A percentile compares a stretch with the other conserved stretches of the same genome.
These are phyloP conservation scores for Russula lepida DNA, from an alignment of 768 basidiomycete genomes.

Conservation along the genomic window DNA sequence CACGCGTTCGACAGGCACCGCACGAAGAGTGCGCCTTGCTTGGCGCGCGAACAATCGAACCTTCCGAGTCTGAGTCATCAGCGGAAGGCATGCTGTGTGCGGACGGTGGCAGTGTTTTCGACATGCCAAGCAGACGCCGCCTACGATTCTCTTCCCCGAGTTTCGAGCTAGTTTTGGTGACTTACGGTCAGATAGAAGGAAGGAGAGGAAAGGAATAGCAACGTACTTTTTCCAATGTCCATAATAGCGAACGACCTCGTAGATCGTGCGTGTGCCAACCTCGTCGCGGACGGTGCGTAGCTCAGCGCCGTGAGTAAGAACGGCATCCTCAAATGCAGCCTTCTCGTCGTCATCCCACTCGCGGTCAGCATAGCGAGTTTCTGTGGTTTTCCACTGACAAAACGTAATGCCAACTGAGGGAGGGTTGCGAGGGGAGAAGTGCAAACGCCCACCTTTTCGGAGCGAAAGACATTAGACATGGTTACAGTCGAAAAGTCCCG, in stretches of 20 bases:
- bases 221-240: conserved; percentile 78
- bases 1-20: conserved; percentile 77
- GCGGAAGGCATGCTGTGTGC: neutral
- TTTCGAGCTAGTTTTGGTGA: conserved; percentile 38
- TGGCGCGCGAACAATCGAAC: conserved; percentile 56
- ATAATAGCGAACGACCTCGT: conserved; percentile 78
- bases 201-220: neutral
- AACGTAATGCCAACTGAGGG: conserved; percentile 12
- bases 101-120: neutral
- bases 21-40: conserved; percentile 53
- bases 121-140: conserved; percentile 9
- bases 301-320: conserved; percentile 66
- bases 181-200: neutral
- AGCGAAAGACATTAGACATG: conserved; percentile 48
- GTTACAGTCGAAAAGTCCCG: conserved; percentile 52
- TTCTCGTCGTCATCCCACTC: conserved; percentile 65
- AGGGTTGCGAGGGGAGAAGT: neutral
- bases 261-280: conserved; percentile 56
- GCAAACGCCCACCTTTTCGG: conserved; percentile 50
- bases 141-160: conserved; percentile 56
- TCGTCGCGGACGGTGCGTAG: conserved; percentile 72
- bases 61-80: conserved; percentile 56
- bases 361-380: conserved; percentile 57
- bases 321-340: conserved; percentile 69
- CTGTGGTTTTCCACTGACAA: conserved; percentile 63